Evolutionary conservation across 495 filamentous ascomycete genomes (phyloP).

Genomic region (Aspergillus conjunctus): DNA sequence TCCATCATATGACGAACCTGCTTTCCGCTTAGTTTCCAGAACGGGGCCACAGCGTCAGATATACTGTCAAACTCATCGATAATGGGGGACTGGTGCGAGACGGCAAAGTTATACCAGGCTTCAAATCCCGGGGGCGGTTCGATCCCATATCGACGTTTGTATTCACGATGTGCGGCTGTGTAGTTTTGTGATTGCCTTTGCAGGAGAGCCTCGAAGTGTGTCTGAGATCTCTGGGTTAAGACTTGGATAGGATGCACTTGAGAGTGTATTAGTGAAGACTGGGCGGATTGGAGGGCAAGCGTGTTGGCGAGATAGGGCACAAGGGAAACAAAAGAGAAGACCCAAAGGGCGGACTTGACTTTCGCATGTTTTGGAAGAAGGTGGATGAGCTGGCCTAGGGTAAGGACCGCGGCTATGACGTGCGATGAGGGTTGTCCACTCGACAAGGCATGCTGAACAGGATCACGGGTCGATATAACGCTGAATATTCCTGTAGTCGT

Average conservation of each 20-base stretch:
- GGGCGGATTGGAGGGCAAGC: neutral
- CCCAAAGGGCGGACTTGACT: conserved; percentile 11
- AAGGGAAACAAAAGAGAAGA: neutral
- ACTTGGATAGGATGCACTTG: conserved; percentile 18
- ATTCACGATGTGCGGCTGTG: neutral
- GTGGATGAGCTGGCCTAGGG: conserved; percentile 15
- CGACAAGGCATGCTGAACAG: neutral
- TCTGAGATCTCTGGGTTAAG: neutral
- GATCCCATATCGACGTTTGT: conserved; percentile 49
- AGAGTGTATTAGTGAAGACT: conserved; percentile 1
- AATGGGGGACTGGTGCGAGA: conserved; percentile 53
- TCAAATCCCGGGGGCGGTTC: conserved; percentile 66
- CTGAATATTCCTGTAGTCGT: conserved; percentile 15
- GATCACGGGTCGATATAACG: conserved; percentile 11
- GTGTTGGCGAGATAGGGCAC: conserved; percentile 9
- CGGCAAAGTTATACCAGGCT: conserved; percentile 64
- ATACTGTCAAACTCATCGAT: conserved; percentile 59
- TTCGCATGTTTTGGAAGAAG: conserved; percentile 12
- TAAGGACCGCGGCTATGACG: conserved; percentile 7
- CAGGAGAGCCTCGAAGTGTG: neutral
- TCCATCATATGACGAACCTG: neutral
- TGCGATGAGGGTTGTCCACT: conserved; percentile 1
- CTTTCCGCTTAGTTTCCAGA: neutral
- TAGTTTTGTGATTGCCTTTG: neutral
- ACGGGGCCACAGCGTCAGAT: neutral